Base-by-base conservation (phyloP, 352 stramenopile species). In the Globisporangium barbulae region DNA sequence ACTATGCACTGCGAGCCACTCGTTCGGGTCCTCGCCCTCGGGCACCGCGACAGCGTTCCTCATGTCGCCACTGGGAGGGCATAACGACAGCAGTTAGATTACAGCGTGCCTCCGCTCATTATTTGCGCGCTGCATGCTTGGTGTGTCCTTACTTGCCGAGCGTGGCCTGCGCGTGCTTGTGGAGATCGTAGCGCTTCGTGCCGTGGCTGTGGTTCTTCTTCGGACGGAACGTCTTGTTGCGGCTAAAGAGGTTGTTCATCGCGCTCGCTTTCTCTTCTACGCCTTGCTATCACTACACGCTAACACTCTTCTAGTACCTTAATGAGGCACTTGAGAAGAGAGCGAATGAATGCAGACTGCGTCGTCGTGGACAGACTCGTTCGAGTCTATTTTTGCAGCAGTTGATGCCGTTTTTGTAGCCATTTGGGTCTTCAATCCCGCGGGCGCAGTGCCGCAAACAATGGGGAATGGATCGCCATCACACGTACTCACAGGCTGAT, bases 1-100 rank as follows among this genome's bases (percentile, higher is more conserved):
- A 92, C 82, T 97, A 73, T 98, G 93, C 1, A 96, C 88, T 30
- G 92, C 91, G 7, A 98, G 80, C 93, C 92, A 98, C 54, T 97
- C 92, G 68, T 97, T 96, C 28, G 88, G 54, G 47, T 97, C 90
- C 78, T 98, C 92, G 1, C 85, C 83, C 25, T 83, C 72, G 1
- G 80, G 85, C 9, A 92, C 63, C 15, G 73, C 77, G 4, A 91
- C 82, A 0, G 79, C 83, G 57, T 76, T 80, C 41, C 71, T 73
- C 73, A 91, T 83, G 59, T 90, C 82, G 0, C 80, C 81, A 79
- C 81, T 91, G 37, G 22, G 44, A 13, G 17, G 42, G 1, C 47
- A 52, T 17, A 64, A 21, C 12, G 5, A 47, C 39, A 31, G 0
- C 8, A n/a, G 28, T 25, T 52, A n/a, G 28, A 30, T 53, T 9